Conservation (phyloP, 352 stramenopile species). For the Phytophthora parvispora region DNA sequence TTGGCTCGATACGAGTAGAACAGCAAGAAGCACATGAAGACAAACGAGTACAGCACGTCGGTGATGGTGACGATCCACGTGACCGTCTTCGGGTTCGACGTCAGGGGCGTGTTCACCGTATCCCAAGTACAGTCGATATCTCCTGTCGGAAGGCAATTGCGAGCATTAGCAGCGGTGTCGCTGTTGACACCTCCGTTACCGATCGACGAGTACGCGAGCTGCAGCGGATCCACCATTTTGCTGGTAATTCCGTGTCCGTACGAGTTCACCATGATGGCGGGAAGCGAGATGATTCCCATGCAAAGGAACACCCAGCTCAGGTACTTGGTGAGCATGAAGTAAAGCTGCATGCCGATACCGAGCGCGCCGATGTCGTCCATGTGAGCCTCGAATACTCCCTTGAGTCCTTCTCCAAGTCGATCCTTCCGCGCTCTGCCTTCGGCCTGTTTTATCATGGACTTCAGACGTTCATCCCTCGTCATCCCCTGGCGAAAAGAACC, state of each 20-base stretch:
- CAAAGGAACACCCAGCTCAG: slow-evolving; percentile 39
- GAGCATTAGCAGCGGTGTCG: slow-evolving; percentile 24
- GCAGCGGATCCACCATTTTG: slow-evolving; percentile 51
- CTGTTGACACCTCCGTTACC: slow-evolving; percentile 57
- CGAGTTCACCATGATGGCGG: slow-evolving; percentile 51
- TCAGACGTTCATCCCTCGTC: slow-evolving; percentile 21
- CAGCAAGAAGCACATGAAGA: slow-evolving; percentile 51
- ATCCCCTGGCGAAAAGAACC: slow-evolving; percentile 14
- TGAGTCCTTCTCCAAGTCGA: slow-evolving; percentile 47
- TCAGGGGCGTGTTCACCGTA: slow-evolving; percentile 56
- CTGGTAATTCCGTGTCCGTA: slow-evolving; percentile 56
- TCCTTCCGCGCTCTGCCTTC: slow-evolving; percentile 29
- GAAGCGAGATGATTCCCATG: slow-evolving; percentile 57
- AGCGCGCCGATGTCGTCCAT: slow-evolving; percentile 60
- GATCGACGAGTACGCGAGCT: slow-evolving; percentile 52
- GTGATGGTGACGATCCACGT: slow-evolving; percentile 60
- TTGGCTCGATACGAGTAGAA: slow-evolving; percentile 43
- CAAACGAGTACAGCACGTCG: slow-evolving; percentile 51
- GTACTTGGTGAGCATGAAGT: slow-evolving; percentile 72
- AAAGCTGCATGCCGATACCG: slow-evolving; percentile 67
- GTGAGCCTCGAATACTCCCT: slow-evolving; percentile 37
- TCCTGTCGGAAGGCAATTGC: slow-evolving; percentile 44
- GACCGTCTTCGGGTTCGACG: slow-evolving; percentile 42
- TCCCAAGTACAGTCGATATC: slow-evolving; percentile 55
- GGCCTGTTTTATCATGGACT: slow-evolving; percentile 31